These are phyloP conservation scores for Cladosporium sp. DNA, from an alignment of 2,329 filamentous ascomycete species.

Conservation along the genomic window DNA sequence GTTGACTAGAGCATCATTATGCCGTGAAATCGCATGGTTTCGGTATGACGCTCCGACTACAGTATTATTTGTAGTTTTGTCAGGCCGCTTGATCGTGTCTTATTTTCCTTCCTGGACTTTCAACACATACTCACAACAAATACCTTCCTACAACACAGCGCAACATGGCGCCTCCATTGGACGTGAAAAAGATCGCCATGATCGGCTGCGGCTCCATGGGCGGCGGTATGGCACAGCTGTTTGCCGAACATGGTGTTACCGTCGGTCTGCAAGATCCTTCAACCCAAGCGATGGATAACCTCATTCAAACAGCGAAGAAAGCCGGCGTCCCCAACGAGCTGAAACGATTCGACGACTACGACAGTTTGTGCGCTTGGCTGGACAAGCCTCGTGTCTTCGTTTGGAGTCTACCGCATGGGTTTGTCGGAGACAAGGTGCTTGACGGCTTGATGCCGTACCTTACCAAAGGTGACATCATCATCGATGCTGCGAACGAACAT, in stretches of 20 bases:
- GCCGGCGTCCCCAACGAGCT: constrained; percentile 36
- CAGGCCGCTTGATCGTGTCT: too few species aligned
- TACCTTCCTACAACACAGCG: background rate
- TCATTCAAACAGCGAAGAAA: constrained; percentile 39
- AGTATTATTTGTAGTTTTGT: background rate
- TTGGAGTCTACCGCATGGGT: constrained; percentile 30
- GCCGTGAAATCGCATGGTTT: background rate
- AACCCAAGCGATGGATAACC: constrained; percentile 44
- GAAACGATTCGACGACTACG: constrained; percentile 44
- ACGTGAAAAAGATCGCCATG: constrained; percentile 47
- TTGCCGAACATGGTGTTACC: constrained; percentile 53
- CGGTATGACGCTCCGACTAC: background rate
- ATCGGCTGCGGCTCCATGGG: constrained; percentile 59
- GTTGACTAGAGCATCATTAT: background rate
- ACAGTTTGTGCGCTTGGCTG: constrained; percentile 47
- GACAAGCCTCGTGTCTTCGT: constrained; percentile 35
- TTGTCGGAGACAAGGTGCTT: constrained; percentile 45
- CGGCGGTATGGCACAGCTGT: constrained; percentile 55
- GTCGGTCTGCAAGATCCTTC: constrained; percentile 55
- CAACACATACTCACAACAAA: too few species aligned
- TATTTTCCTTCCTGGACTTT: background rate
- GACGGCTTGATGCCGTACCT: constrained; percentile 49
- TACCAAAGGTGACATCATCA: constrained; percentile 59
- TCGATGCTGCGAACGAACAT: constrained; percentile 67
- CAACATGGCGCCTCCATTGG: constrained; percentile 10